Conservation (phyloP, 1,284 basidiomycete species). For the Trichosporon inkin region DNA sequence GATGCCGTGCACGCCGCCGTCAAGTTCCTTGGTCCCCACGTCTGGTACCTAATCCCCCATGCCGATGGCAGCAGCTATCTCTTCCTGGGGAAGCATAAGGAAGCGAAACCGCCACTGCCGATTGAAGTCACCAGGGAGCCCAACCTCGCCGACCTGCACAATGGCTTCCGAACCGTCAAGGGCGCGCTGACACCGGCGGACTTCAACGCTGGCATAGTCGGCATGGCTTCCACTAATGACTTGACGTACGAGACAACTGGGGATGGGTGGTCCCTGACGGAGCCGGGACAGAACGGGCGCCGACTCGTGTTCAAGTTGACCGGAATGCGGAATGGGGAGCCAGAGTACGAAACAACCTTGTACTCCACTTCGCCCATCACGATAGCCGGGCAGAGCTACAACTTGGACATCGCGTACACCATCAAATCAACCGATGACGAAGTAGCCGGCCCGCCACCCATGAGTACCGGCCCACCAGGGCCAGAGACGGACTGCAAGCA, state of each 20-base stretch:
- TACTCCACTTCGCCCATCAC: background rate
- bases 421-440: background rate
- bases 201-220: background rate
- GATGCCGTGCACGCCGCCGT: background rate
- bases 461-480: background rate
- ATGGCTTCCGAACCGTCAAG: background rate
- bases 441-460: background rate
- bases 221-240: background rate
- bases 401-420: background rate
- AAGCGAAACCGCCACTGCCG: background rate
- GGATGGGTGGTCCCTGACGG: background rate
- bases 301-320: background rate
- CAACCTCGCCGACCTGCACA: background rate
- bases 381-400: background rate
- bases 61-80: background rate
- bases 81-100: background rate
- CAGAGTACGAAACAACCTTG: background rate
- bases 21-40: background rate
- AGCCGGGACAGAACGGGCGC: background rate
- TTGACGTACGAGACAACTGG: background rate
- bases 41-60: background rate
- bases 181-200: background rate
- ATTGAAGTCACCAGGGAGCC: background rate
- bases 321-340: background rate
- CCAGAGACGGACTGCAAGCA: background rate